These are phyloP conservation scores for Beta macrorhiza DNA, from an alignment of 179 eudicot species.

Conservation along the genomic window DNA sequence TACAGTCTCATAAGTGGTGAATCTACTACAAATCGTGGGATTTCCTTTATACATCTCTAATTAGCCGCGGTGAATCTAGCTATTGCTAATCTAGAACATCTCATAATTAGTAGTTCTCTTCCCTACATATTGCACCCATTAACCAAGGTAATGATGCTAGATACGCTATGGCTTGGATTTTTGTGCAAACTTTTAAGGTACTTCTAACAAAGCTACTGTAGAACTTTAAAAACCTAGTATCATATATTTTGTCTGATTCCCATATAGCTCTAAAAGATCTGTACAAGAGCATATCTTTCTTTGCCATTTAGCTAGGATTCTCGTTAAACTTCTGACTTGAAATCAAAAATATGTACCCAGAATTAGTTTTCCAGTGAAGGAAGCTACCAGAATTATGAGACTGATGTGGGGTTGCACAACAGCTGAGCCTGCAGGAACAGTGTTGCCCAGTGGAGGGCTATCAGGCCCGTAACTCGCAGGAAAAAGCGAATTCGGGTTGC, in stretches of 20 bases:
- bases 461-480: conserved; percentile 42
- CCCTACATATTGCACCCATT: conserved; percentile 13
- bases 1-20: conserved; percentile 30
- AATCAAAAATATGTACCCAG: conserved; percentile 23
- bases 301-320: conserved; percentile 16
- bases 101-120: conserved; percentile 14
- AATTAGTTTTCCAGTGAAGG: conserved; percentile 38
- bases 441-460: conserved; percentile 44
- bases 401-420: conserved; percentile 43
- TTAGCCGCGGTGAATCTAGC: conserved; percentile 12
- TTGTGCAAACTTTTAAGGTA: conserved; percentile 5
- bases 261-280: conserved; percentile 17
- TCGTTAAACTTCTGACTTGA: conserved; percentile 20
- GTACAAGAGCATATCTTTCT: conserved; percentile 29
- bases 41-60: conserved; percentile 32
- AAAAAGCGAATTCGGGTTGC: conserved; percentile 40
- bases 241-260: neutral
- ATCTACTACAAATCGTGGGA: conserved; percentile 22
- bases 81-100: conserved; percentile 19
- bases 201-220: conserved; percentile 5
- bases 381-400: conserved; percentile 39
- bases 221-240: neutral
- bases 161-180: conserved; percentile 7
- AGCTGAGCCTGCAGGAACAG: conserved; percentile 43
- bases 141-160: neutral